phyloP scores from a whole-genome alignment of 176 grass and related monocot genomes.

The Lolium perenne region DNA sequence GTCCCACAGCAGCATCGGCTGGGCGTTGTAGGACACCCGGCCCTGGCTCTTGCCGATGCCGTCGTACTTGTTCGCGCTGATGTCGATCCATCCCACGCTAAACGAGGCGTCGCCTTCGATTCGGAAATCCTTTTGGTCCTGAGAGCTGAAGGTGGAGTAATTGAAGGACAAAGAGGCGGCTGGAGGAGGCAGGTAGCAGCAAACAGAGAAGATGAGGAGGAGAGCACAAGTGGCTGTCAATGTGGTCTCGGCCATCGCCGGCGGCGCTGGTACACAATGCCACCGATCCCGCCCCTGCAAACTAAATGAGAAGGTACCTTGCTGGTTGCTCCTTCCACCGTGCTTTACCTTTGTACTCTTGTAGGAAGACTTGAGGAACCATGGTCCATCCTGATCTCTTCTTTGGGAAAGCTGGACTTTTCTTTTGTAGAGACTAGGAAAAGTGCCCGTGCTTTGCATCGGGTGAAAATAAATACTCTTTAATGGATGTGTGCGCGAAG shows the following conservation, averaged over 20 bases:
- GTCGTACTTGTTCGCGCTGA: slow-evolving; percentile 8
- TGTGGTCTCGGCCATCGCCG: not conserved
- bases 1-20: slow-evolving; percentile 28
- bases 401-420: not conserved
- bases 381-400: not conserved
- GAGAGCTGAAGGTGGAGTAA: slow-evolving; percentile 10
- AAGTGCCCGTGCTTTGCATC: no score
- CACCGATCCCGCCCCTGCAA: not conserved
- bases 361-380: not conserved
- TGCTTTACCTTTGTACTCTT: not conserved
- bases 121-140: slow-evolving; percentile 2
- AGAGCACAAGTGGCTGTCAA: not conserved
- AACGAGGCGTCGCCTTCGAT: slow-evolving; percentile 26
- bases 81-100: not conserved
- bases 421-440: no score
- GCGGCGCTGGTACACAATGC: not conserved
- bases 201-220: not conserved
- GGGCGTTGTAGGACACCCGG: slow-evolving; percentile 29
- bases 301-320: not conserved
- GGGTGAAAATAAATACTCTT: no score
- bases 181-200: slow-evolving; percentile 16
- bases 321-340: not conserved
- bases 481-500: no score
- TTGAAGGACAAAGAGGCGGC: slow-evolving; percentile 4
- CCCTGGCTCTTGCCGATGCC: slow-evolving; percentile 25